Base-by-base conservation (phyloP, 1,284 basidiomycete species). In the Ceratobasidium sp. region DNA sequence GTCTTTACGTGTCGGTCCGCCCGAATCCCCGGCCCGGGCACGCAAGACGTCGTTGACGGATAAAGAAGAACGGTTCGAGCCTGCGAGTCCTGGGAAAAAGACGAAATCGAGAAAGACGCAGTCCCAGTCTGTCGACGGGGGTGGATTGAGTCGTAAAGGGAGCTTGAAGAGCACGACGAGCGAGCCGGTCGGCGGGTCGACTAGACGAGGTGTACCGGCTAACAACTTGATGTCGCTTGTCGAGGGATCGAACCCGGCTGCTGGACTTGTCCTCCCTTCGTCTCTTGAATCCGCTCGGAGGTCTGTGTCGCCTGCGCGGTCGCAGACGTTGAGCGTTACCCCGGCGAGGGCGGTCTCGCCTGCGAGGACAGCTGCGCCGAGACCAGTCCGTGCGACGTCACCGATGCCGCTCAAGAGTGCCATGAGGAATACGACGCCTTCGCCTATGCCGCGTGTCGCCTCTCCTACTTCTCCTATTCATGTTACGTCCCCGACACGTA, bases 331-430 rank as follows among this genome's bases (percentile, higher is more conserved):
- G 77, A 46, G 55, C 56, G 39, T 80, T 63, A 51, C 79, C 66
- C 26, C 68, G 69, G 63, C 55, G 78, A 55, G 79, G 70, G n/a
- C 77, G 42, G 42, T 78, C 67, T 56, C 77, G 64, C 78, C 80
- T 83, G 46, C 55, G 39, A 56, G 63, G 42, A 72, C 61, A 23
- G 70, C 66, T 51, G 70, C 73, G 9, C 75, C 46, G 33, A 58
- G 33, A 20, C 77, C 69, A 42, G 77, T 75, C 42, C 77, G 69
- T 68, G 53, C 49, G 79, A 66, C 76, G 2, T 82, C 84, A 18
- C 88, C 87, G 82, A 83, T 86, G 61, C 91, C 92, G 0, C 82
- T 93, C n/a, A 86, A 88, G 79, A 92, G 91, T 72, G 92, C 91
- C n/a, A 80, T 93, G 84, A 87, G 89, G 79, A 88, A 89, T 76